phyloP scores from a whole-genome alignment of 768 basidiomycete species.

The Strobilomyces confusus region DNA sequence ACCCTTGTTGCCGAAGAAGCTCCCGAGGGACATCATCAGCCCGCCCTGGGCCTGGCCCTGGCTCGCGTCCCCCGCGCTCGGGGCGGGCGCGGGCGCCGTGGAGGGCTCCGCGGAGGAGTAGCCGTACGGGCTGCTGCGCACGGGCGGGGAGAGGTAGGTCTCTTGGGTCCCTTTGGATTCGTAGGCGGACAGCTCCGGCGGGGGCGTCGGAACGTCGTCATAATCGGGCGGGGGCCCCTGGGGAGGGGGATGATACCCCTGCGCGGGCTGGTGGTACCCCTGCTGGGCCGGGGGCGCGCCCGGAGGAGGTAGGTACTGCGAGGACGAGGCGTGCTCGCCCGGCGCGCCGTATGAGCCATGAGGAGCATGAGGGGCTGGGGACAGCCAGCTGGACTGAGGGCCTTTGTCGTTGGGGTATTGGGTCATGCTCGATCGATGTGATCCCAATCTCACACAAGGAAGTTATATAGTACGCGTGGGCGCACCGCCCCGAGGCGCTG shows the following conservation, averaged over 20 bases:
- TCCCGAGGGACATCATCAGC: constrained; percentile 11
- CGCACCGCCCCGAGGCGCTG: not conserved
- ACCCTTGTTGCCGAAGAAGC: constrained; percentile 29
- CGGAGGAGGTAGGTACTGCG: not conserved
- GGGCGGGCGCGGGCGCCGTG: not conserved
- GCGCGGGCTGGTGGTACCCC: constrained; percentile 1
- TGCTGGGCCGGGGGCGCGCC: constrained; percentile 1
- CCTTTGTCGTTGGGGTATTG: constrained; percentile 26
- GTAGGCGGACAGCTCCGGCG: not conserved
- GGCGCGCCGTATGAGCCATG: constrained; percentile 10
- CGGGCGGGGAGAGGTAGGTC: not conserved
- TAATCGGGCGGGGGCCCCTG: constrained; percentile 13
- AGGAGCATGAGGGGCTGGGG: constrained; percentile 5
- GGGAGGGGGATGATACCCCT: constrained; percentile 6
- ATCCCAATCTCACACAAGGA: not conserved
- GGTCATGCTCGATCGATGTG: constrained; percentile 13
- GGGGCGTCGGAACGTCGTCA: constrained; percentile 5
- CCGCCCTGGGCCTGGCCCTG: not conserved
- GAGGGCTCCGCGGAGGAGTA: not conserved
- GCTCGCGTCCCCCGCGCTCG: no score
- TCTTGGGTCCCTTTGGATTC: not conserved
- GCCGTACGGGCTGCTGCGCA: not conserved
- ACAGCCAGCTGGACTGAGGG: constrained; percentile 12
- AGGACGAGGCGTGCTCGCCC: not conserved
- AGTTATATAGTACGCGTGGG: not conserved